Percentiles rank a stretch among this genome's conserved stretches.
phyloP scores from a whole-genome alignment of 345 rosid genomes.

The Populus davidiana region DNA sequence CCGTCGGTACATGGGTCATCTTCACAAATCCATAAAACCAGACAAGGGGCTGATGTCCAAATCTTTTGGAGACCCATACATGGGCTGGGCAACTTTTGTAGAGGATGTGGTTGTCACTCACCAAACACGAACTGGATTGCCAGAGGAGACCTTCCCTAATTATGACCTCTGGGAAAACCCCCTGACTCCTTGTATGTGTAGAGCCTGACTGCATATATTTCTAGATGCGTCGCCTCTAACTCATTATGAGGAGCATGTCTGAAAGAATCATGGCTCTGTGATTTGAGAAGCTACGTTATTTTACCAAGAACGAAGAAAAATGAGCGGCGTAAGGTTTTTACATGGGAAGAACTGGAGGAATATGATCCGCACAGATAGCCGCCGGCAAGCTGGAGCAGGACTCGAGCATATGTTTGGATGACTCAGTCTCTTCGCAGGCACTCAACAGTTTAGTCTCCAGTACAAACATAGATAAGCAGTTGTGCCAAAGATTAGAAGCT shows the following conservation, averaged over 20 bases:
- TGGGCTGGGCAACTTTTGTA: constrained; percentile 98
- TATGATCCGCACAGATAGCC: not conserved
- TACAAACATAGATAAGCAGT: not conserved
- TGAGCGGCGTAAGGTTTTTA: not conserved
- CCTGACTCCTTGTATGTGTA: constrained; percentile 98
- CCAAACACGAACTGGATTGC: constrained; percentile 94
- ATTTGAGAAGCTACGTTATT: constrained; percentile 12
- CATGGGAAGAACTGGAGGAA: not conserved
- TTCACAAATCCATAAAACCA: constrained; percentile 89
- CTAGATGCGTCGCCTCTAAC: constrained; percentile 9
- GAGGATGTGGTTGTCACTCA: constrained; percentile 94
- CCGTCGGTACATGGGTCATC: constrained; percentile 94
- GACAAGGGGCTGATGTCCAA: constrained; percentile 99
- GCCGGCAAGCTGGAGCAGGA: not conserved
- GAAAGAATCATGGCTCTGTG: not conserved
- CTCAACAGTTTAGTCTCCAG: constrained; percentile 14
- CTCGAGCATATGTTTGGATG: not conserved
- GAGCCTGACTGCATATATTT: constrained; percentile 48
- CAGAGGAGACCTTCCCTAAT: constrained; percentile 99
- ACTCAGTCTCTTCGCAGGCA: not conserved
- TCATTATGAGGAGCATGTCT: constrained; percentile 12
- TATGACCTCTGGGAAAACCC: constrained; percentile 99
- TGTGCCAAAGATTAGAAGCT: constrained; percentile 3
- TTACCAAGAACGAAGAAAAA: constrained; percentile 10
- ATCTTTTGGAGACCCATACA: constrained; percentile 96